Base-by-base conservation (phyloP, 441 rosid genomes). In the Erodium moschatum region DNA sequence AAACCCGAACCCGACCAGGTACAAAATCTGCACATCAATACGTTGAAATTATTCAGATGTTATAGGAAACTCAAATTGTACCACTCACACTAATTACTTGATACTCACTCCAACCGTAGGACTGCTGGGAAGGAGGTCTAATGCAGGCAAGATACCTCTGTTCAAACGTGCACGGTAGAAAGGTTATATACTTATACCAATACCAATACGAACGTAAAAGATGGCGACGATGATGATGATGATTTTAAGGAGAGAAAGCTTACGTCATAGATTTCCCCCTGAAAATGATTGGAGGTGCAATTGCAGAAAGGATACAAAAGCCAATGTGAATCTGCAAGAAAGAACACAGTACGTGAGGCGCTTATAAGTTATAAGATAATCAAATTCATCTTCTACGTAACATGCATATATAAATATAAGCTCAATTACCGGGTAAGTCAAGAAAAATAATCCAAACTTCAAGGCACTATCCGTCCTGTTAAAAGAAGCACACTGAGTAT, bases 401-500 rank as follows among this genome's bases (percentile, higher is more conserved):
- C 27, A 24, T 2, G 0, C 0, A 24, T 70, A 71, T 11, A 24
- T 24, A 40, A 5, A 40, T 40, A 9, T 62, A 19, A 73, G 67
- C 87, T 80, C 2, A 24, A 24, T 24, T 86, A 95, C 98, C 86
- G 74, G n/a, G 73, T 92, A 95, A 70, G 76, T 73, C 74, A 92
- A 6, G 88, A 95, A 89, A 80, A 95, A 95, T 78, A 95, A 81
- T 67, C 96, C 96, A 74, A 92, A 95, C 80, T 88, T 95, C 75
- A 95, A 78, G 66, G 97, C 99, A 81, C 98, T 92, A 72, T 92
- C 99, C 61, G 96, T 95, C 91, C 99, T 92, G 93, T 71, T 86
- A 74, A 61, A 69, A 40, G 69, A 70, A n/a, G 31, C 33, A 66
- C 11, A 6, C 38, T 79, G 27, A 24, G 27, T 2, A 2, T 24